These are phyloP conservation scores for Elsinoe necatrix DNA, from an alignment of 2,329 filamentous ascomycete genomes.

Conservation along the genomic window DNA sequence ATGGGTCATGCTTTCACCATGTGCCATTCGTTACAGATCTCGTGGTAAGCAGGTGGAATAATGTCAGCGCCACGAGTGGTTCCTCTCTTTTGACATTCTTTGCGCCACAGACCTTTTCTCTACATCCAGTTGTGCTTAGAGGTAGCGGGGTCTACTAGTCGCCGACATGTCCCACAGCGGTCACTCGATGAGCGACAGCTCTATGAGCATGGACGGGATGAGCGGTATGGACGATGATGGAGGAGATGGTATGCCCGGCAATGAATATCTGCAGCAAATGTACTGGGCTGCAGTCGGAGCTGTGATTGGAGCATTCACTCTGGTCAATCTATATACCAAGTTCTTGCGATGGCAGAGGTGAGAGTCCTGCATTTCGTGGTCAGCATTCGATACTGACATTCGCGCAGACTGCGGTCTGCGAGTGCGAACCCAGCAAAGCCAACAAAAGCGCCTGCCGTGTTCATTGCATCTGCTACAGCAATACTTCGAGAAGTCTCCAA, in stretches of 20 bases:
- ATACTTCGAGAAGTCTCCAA: conserved; percentile 47
- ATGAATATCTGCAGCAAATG: conserved; percentile 41
- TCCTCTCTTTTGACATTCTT: neutral
- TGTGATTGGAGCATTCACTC: conserved; percentile 36
- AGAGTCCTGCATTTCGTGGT: conserved; percentile 16
- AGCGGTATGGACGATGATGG: conserved; percentile 29
- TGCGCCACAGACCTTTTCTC: neutral
- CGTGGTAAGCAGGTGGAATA: neutral
- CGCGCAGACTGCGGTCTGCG: conserved; percentile 38
- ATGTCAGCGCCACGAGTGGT: neutral
- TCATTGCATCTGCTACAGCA: conserved; percentile 47
- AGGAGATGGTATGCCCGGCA: conserved; percentile 25
- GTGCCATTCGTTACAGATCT: neutral
- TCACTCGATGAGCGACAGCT: conserved; percentile 9
- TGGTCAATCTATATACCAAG: conserved; percentile 41
- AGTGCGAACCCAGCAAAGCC: conserved; percentile 45
- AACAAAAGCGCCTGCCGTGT: conserved; percentile 39
- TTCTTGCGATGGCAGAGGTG: conserved; percentile 44
- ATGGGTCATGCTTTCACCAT: neutral
- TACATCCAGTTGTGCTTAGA: neutral
- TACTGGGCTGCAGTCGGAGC: conserved; percentile 47
- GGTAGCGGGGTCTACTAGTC: neutral
- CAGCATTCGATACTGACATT: neutral
- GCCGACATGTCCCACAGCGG: conserved; percentile 9
- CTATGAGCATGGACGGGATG: conserved; percentile 24